phyloP scores from a whole-genome alignment of 805 yeast species.

The Yamadazyma scolyti region DNA sequence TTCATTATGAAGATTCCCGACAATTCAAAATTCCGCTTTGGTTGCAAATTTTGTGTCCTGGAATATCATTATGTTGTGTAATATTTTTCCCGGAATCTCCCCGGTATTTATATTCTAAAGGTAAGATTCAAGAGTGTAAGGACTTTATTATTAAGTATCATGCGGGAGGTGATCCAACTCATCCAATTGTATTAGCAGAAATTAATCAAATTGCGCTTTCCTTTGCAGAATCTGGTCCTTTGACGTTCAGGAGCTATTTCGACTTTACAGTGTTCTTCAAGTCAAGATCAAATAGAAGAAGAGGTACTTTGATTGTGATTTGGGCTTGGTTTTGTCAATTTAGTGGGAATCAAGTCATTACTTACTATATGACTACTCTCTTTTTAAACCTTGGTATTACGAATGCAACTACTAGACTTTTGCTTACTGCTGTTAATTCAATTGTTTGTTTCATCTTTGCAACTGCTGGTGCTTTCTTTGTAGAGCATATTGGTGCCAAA shows the following conservation, averaged over 20 bases:
- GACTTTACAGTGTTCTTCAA: slow-evolving; percentile 10
- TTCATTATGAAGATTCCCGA: slow-evolving; percentile 36
- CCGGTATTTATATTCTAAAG: slow-evolving; percentile 35
- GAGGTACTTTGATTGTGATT: slow-evolving; percentile 14
- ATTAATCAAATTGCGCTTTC: slow-evolving; percentile 29
- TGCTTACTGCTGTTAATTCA: slow-evolving; percentile 15
- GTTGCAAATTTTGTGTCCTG: slow-evolving; percentile 34
- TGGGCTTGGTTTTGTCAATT: slow-evolving; percentile 39
- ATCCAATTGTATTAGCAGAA: slow-evolving; percentile 27
- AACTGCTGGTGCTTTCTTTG: slow-evolving; percentile 13
- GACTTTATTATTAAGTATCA: slow-evolving; percentile 12
- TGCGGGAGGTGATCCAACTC: slow-evolving; percentile 13
- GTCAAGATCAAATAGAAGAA: slow-evolving; percentile 9
- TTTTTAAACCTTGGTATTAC: slow-evolving; percentile 48
- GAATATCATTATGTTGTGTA: slow-evolving; percentile 29
- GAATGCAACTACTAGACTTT: slow-evolving; percentile 14
- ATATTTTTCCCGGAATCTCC: slow-evolving; percentile 46
- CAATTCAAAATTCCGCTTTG: slow-evolving; percentile 20
- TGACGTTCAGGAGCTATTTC: slow-evolving; percentile 11
- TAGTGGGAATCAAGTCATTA: slow-evolving; percentile 46
- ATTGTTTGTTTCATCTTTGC: slow-evolving; percentile 13
- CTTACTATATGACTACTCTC: slow-evolving; percentile 47
- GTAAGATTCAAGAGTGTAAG: slow-evolving; percentile 25
- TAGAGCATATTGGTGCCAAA: slow-evolving; percentile 21
- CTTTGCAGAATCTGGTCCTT: slow-evolving; percentile 9